These are phyloP conservation scores for Excoecaria cochinchinensis DNA, from an alignment of 345 rosid species.

Conservation along the genomic window DNA sequence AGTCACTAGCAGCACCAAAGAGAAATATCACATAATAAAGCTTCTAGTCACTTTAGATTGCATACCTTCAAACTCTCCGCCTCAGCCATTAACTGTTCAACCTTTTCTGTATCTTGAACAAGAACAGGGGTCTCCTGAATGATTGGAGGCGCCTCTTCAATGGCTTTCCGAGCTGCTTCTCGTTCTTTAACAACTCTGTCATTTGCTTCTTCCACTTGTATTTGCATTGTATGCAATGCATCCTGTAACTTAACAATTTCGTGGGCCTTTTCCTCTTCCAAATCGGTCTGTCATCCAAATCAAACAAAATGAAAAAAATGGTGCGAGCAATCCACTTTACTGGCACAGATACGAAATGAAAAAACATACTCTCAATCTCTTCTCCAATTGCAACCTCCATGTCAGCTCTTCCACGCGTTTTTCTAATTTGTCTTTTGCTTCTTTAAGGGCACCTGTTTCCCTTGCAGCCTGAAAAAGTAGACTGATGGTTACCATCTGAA, in stretches of 20 bases:
- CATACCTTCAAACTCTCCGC: conserved; percentile 82
- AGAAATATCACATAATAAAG: background rate
- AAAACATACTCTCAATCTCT: conserved; percentile 80
- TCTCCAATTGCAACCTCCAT: conserved; percentile 97
- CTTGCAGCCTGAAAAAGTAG: conserved; percentile 67
- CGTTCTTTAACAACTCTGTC: conserved; percentile 67
- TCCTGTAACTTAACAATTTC: conserved; percentile 86
- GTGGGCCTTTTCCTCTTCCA: conserved; percentile 94
- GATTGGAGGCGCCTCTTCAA: conserved; percentile 96
- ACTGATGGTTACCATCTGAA: conserved; percentile 26
- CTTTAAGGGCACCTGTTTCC: conserved; percentile 98
- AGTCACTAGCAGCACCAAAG: background rate
- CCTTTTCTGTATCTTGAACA: conserved; percentile 86
- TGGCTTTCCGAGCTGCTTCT: conserved; percentile 90
- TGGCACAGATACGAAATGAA: background rate
- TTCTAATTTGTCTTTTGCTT: conserved; percentile 96
- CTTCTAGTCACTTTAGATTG: conserved; percentile 12
- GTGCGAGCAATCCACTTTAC: background rate
- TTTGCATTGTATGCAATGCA: conserved; percentile 67
- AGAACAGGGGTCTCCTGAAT: conserved; percentile 95
- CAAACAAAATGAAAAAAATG: background rate
- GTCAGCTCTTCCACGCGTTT: conserved; percentile 97
- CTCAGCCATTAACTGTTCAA: conserved; percentile 64
- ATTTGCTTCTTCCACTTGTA: conserved; percentile 89
- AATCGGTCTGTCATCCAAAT: conserved; percentile 57